A percentile compares a stretch with the other conserved stretches of the same genome.
Evolutionary conservation across 148 eudicot species (phyloP).

Genomic region (Rhododendron mucronatum): DNA sequence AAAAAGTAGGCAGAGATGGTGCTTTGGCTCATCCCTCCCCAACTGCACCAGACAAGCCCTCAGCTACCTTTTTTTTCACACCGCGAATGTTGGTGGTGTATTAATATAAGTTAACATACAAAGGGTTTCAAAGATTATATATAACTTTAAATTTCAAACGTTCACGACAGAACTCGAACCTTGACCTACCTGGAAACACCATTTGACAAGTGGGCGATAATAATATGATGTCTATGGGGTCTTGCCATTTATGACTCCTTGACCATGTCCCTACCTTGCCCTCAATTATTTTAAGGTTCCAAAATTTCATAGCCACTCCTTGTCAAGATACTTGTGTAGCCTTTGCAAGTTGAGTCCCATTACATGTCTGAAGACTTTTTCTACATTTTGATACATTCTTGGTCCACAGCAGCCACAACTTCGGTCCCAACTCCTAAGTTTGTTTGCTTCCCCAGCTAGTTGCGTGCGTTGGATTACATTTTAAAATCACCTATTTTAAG

Average conservation of each 20-base stretch:
- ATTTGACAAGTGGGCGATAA: not conserved
- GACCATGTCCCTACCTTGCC: not conserved
- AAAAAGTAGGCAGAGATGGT: too few species aligned
- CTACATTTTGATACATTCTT: not conserved
- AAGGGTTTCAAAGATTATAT: too few species aligned
- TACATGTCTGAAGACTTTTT: not conserved
- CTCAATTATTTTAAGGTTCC: not conserved
- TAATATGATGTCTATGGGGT: not conserved
- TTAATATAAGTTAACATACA: too few species aligned
- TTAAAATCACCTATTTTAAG: too few species aligned
- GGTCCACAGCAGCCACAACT: not conserved
- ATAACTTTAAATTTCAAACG: too few species aligned
- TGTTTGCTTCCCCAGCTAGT: not conserved
- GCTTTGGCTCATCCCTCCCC: too few species aligned
- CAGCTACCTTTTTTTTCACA: too few species aligned
- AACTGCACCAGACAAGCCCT: too few species aligned
- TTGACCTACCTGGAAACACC: not conserved
- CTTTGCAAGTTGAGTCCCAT: not conserved
- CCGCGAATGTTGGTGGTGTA: too few species aligned
- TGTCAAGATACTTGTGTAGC: not conserved
- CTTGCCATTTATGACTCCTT: not conserved
- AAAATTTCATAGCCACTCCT: not conserved
- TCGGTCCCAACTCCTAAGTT: not conserved
- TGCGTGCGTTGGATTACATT: not conserved
- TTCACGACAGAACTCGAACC: accelerated